Evolutionary conservation across 257 asterid species (phyloP).

Genomic region (Ocimum tenuiflorum): DNA sequence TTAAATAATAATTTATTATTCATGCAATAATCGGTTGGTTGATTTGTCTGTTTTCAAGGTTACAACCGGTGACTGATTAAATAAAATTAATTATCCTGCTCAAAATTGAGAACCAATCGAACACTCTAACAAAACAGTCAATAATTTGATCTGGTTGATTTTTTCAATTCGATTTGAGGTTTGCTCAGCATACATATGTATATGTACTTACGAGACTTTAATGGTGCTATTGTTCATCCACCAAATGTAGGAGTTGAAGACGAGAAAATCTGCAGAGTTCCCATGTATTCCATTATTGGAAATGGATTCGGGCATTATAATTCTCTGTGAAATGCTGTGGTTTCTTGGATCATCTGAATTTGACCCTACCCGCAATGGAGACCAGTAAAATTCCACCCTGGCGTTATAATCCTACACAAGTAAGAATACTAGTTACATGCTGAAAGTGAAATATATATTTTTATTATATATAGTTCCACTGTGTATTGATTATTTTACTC

Average conservation of each 20-base stretch:
- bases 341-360: conserved; percentile 53
- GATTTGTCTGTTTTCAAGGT: too few relatives aligned
- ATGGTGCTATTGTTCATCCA: conserved; percentile 41
- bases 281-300: conserved; percentile 25
- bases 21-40: too few relatives aligned
- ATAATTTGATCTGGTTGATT: too few relatives aligned
- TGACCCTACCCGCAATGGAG: conserved; percentile 55
- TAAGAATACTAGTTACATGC: too few relatives aligned
- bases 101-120: too few relatives aligned
- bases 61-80: too few relatives aligned
- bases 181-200: too few relatives aligned
- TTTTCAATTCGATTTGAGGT: too few relatives aligned
- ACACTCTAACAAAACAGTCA: too few relatives aligned
- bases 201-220: conserved; percentile 39
- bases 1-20: too few relatives aligned
- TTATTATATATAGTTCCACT: background rate
- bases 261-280: conserved; percentile 42
- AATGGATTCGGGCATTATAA: conserved; percentile 33
- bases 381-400: conserved; percentile 53
- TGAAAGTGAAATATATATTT: too few relatives aligned
- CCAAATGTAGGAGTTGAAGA: conserved; percentile 66
- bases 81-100: too few relatives aligned
- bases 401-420: conserved; percentile 44
- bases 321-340: conserved; percentile 33
- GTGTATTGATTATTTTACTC: background rate